Percentiles rank a stretch among this genome's conserved stretches.
Conservation (phyloP, 768 basidiomycete genomes). For the Ramaria rubella region DNA sequence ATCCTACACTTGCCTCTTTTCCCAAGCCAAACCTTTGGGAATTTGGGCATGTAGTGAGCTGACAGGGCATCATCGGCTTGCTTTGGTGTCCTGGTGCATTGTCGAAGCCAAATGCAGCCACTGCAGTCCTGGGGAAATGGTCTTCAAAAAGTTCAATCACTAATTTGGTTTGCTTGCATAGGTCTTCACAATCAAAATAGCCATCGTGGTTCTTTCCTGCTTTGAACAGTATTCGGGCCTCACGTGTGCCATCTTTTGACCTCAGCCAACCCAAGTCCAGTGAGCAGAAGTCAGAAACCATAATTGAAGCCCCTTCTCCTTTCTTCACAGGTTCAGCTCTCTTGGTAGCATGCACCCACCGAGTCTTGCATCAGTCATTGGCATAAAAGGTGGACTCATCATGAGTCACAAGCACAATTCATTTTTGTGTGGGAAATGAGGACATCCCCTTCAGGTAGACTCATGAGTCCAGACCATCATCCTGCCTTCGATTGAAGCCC, state of each 20-base stretch:
- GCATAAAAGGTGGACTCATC: slow-evolving; percentile 20
- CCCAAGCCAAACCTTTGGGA: background rate
- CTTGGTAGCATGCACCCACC: slow-evolving; percentile 11
- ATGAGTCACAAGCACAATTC: slow-evolving; percentile 5
- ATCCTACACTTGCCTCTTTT: background rate
- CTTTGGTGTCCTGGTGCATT: no score
- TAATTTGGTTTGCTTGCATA: slow-evolving; percentile 12
- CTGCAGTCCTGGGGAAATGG: background rate
- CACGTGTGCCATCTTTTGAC: background rate
- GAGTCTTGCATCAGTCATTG: slow-evolving; percentile 11
- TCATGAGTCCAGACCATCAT: background rate
- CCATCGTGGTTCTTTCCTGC: slow-evolving; percentile 1
- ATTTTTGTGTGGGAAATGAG: background rate
- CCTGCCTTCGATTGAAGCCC: background rate
- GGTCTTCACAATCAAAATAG: slow-evolving; percentile 9
- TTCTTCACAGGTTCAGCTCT: slow-evolving; percentile 1
- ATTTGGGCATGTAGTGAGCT: background rate
- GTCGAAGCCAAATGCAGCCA: no score
- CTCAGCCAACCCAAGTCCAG: background rate
- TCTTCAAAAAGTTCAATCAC: background rate
- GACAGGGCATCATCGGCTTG: background rate
- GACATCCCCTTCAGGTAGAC: background rate
- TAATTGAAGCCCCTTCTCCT: background rate
- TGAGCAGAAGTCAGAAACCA: no score
- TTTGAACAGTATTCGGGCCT: background rate